A percentile compares a stretch with the other conserved stretches of the same genome.
Evolutionary conservation across 2,329 filamentous ascomycete genomes (phyloP).

Genomic region (Aspergillus oerlinghausenensis): DNA sequence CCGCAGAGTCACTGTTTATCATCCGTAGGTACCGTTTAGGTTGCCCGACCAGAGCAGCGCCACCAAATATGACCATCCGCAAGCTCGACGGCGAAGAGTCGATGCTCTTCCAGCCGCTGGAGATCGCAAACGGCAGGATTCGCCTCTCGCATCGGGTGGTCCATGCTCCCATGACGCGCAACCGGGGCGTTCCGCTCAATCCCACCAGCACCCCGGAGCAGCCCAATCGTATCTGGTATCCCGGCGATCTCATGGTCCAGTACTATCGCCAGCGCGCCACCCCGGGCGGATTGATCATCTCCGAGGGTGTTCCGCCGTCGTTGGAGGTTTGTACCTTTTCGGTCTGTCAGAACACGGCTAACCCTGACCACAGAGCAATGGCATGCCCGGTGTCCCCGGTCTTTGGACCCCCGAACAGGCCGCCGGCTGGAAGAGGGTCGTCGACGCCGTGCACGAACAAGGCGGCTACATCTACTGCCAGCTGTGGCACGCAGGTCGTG

Average conservation of each 20-base stretch:
- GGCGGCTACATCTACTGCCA: conserved; percentile 45
- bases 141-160: conserved; percentile 50
- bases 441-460: conserved; percentile 48
- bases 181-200: conserved; percentile 46
- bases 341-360: neutral
- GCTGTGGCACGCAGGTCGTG: conserved; percentile 45
- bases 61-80: conserved; percentile 19
- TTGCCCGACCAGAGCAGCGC: neutral
- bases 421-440: conserved; percentile 48
- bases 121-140: conserved; percentile 45
- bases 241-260: conserved; percentile 38
- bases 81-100: conserved; percentile 21
- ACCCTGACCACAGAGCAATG: conserved; percentile 28
- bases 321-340: conserved; percentile 33
- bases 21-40: neutral
- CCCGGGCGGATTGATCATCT: conserved; percentile 34
- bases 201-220: conserved; percentile 41
- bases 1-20: neutral
- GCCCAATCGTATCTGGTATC: conserved; percentile 48
- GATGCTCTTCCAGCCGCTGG: conserved; percentile 42
- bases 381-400: conserved; percentile 34
- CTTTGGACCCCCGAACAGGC: conserved; percentile 39
- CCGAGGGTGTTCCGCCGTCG: conserved; percentile 35
- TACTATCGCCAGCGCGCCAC: conserved; percentile 40
- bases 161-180: conserved; percentile 51